These are phyloP conservation scores for Umbellularia californica DNA, from an alignment of 164 flowering plant genomes.

Conservation along the genomic window DNA sequence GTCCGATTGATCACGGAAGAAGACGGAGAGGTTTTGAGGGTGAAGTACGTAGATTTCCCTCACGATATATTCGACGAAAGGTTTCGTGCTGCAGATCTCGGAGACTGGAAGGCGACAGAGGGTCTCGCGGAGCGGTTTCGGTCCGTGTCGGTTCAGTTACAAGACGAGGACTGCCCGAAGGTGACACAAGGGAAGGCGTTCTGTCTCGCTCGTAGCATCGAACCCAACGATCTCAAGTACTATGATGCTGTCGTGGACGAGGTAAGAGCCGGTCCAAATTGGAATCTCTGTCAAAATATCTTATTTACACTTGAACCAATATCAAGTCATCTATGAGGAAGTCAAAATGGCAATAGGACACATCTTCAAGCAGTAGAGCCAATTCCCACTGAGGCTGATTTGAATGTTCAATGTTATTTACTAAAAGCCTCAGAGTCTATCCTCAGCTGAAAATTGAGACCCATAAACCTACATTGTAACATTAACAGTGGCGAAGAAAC, in stretches of 20 bases:
- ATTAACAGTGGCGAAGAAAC: too few relatives aligned
- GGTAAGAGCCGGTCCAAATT: conserved; percentile 8
- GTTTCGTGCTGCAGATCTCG: conserved; percentile 20
- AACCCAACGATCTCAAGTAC: conserved; percentile 27
- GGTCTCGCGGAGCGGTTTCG: conserved; percentile 34
- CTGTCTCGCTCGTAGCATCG: conserved; percentile 25
- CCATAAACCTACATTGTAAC: too few relatives aligned
- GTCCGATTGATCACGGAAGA: conserved; percentile 11
- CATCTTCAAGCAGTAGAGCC: too few relatives aligned
- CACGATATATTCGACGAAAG: conserved; percentile 11
- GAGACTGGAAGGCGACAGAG: conserved; percentile 14
- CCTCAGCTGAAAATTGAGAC: too few relatives aligned
- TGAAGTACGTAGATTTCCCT: conserved; percentile 22
- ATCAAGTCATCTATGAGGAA: too few relatives aligned
- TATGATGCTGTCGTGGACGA: conserved; percentile 48
- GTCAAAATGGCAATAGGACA: too few relatives aligned
- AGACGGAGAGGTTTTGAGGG: conserved; percentile 18
- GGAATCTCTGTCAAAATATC: too few relatives aligned
- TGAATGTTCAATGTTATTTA: too few relatives aligned
- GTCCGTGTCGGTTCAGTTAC: conserved; percentile 36
- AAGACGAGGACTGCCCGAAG: conserved; percentile 41
- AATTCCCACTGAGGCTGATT: too few relatives aligned
- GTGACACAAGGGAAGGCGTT: conserved; percentile 25
- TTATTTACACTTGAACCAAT: too few relatives aligned
- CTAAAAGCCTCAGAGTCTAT: too few relatives aligned